phyloP scores from a whole-genome alignment of 768 basidiomycete species.

The Boletus sp. region DNA sequence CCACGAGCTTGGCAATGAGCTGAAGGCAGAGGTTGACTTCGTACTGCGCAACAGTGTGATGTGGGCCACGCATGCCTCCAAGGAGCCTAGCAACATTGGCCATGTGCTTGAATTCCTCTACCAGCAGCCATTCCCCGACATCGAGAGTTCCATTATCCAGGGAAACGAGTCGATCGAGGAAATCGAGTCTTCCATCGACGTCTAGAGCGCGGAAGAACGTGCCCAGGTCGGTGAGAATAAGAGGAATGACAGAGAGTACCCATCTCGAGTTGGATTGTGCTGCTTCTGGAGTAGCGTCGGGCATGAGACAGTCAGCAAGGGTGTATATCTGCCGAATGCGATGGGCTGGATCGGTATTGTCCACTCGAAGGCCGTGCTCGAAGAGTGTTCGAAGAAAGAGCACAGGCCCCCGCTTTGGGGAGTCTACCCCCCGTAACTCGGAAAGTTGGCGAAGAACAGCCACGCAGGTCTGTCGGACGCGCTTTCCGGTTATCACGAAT shows the following conservation, averaged over 20 bases:
- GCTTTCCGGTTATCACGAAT: slow-evolving; percentile 29
- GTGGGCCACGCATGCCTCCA: slow-evolving; percentile 31
- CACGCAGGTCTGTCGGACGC: slow-evolving; percentile 49
- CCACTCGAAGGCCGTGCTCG: slow-evolving; percentile 39
- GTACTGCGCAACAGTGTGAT: slow-evolving; percentile 41
- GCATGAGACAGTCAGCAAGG: slow-evolving; percentile 58
- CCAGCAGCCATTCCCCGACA: slow-evolving; percentile 57
- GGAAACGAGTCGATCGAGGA: slow-evolving; percentile 52
- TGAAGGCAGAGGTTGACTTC: slow-evolving; percentile 49
- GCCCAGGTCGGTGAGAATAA: slow-evolving; percentile 50
- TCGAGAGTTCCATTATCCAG: slow-evolving; percentile 43
- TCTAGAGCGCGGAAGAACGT: slow-evolving; percentile 57
- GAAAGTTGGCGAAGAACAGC: slow-evolving; percentile 43
- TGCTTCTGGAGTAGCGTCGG: slow-evolving; percentile 26
- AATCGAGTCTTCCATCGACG: slow-evolving; percentile 47
- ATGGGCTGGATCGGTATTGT: slow-evolving; percentile 51
- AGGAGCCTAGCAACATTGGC: slow-evolving; percentile 37
- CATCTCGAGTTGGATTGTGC: slow-evolving; percentile 40
- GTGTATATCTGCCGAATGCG: slow-evolving; percentile 53
- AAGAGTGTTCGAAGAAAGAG: slow-evolving; percentile 56
- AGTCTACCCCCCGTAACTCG: slow-evolving; percentile 28
- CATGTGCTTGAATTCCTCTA: slow-evolving; percentile 59
- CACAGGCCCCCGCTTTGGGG: slow-evolving; percentile 40
- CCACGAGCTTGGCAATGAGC: slow-evolving; percentile 45
- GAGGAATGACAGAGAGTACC: slow-evolving; percentile 55